A percentile compares a stretch with the other conserved stretches of the same genome.
These are phyloP conservation scores for Mesotaenium endlicherianum DNA, from an alignment of 139 green algal genomes.

Conservation along the genomic window DNA sequence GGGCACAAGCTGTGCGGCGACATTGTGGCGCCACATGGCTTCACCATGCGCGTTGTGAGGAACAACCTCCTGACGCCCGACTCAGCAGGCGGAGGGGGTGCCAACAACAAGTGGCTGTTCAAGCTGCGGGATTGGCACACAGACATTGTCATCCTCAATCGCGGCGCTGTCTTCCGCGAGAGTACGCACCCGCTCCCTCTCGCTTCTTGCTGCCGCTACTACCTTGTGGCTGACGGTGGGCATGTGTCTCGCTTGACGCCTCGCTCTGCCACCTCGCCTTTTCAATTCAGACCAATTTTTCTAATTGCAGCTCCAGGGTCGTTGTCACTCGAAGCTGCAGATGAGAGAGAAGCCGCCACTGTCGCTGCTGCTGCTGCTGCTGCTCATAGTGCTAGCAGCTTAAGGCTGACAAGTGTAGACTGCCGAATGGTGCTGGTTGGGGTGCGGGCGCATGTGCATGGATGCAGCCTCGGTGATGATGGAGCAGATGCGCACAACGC, in stretches of 20 bases:
- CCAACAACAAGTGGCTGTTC: slow-evolving; percentile 21
- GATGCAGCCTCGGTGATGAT: neutral
- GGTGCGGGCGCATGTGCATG: no score
- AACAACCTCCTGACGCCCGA: slow-evolving; percentile 28
- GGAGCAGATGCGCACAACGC: slow-evolving; percentile 2
- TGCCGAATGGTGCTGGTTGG: no score
- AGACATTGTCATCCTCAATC: slow-evolving; percentile 26
- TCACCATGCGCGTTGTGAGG: slow-evolving; percentile 28
- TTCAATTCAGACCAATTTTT: no score
- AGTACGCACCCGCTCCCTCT: neutral
- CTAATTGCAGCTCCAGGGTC: neutral
- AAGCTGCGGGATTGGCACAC: slow-evolving; percentile 14
- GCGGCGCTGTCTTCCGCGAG: neutral
- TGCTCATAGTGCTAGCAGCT: neutral
- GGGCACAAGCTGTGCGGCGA: slow-evolving; percentile 8
- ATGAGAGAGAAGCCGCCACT: neutral
- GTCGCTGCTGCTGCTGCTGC: neutral
- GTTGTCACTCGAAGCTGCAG: neutral
- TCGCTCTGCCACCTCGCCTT: no score
- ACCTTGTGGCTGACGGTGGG: no score
- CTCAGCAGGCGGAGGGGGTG: neutral
- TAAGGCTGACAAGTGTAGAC: no score
- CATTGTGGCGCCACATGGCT: neutral
- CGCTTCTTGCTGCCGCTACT: no score
- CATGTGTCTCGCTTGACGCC: no score